Evolutionary conservation across 768 basidiomycete genomes (phyloP).

Genomic region (Mycena galericulata): DNA sequence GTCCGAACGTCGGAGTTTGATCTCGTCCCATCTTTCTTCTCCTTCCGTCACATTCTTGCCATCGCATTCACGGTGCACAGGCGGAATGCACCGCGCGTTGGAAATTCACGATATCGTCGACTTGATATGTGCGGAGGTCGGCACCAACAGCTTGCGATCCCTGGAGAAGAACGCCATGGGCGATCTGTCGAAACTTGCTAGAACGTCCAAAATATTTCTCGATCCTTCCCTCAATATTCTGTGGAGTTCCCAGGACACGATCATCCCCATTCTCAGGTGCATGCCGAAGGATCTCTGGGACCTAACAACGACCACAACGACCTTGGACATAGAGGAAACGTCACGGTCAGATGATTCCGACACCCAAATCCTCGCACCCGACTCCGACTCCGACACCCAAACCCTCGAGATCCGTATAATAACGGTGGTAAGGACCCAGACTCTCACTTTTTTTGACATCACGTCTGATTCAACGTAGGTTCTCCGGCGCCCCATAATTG

Average conservation of each 20-base stretch:
- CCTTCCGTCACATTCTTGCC: no score
- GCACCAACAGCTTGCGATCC: not conserved
- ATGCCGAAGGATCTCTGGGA: constrained; percentile 6
- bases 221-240: not conserved
- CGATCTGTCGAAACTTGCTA: not conserved
- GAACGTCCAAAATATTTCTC: not conserved
- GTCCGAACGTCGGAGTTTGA: no score
- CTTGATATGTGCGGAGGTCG: not conserved
- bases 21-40: no score
- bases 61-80: no score
- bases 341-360: not conserved
- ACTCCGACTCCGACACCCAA: no score
- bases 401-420: no score
- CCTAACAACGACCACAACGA: not conserved
- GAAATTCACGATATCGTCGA: not conserved
- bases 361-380: no score
- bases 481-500: not conserved
- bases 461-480: not conserved
- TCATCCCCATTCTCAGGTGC: not conserved
- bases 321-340: not conserved
- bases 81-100: not conserved
- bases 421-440: no score
- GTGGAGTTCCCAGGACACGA: not conserved
- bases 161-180: not conserved
- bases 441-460: no score